Conservation (phyloP, 192 early-diverging fungal genomes). For the Entomortierella parvispora region DNA sequence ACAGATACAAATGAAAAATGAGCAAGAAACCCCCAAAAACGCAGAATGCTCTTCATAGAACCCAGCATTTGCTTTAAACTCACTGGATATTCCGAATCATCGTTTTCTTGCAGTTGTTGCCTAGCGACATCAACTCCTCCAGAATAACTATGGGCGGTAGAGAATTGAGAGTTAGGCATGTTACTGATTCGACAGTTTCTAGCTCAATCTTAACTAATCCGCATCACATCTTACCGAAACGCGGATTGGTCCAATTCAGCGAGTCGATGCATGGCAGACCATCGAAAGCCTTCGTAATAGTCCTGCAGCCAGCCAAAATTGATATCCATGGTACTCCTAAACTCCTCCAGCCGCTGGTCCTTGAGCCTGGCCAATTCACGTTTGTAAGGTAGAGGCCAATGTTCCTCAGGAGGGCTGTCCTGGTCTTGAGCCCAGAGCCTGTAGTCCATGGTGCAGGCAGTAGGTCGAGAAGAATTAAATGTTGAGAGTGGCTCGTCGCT, state of each 20-base stretch:
- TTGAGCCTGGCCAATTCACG: constrained; percentile 34
- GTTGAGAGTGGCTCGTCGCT: not conserved
- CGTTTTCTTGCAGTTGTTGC: too few species aligned
- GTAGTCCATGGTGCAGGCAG: constrained; percentile 3
- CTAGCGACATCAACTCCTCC: too few species aligned
- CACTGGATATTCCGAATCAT: too few species aligned
- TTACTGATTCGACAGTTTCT: not conserved
- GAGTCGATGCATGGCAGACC: constrained; percentile 21
- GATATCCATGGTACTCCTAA: constrained; percentile 24
- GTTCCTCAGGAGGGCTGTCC: not conserved
- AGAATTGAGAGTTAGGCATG: too few species aligned
- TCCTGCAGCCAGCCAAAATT: constrained; percentile 48
- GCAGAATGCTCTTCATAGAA: too few species aligned
- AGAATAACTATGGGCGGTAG: too few species aligned
- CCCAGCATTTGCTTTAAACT: too few species aligned
- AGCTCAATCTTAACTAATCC: too few species aligned
- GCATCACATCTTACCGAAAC: not conserved
- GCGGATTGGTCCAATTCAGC: not conserved
- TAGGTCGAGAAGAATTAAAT: not conserved
- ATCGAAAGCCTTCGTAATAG: constrained; percentile 49
- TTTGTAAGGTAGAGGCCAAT: constrained; percentile 28
- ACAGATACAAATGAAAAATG: too few species aligned
- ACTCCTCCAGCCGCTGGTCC: constrained; percentile 24
- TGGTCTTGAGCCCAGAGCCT: constrained; percentile 1
- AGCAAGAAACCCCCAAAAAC: too few species aligned